phyloP scores from a whole-genome alignment of 352 stramenopile species.

The Globisporangium middletonii region DNA sequence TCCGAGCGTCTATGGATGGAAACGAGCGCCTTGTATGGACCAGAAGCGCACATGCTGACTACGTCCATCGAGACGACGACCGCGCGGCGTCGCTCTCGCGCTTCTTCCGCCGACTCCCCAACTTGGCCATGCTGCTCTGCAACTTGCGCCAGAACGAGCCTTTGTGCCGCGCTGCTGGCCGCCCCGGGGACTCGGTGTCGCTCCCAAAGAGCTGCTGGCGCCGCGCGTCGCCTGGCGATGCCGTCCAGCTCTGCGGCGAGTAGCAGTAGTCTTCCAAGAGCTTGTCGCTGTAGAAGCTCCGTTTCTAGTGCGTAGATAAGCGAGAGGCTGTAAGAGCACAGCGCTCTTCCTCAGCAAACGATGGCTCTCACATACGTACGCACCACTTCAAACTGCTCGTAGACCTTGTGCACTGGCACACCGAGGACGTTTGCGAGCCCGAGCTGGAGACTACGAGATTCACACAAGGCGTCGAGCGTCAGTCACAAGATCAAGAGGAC shows the following conservation, averaged over 20 bases:
- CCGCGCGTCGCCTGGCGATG: constrained; percentile 56
- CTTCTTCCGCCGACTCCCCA: constrained; percentile 57
- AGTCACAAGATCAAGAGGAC: no score
- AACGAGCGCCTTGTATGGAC: no score
- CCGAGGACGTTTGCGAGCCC: constrained; percentile 66
- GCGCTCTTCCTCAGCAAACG: background rate
- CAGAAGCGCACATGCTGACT: no score
- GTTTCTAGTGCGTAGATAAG: constrained; percentile 41
- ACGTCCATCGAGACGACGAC: no score
- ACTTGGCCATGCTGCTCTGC: constrained; percentile 60
- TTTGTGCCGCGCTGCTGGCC: constrained; percentile 17
- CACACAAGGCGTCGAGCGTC: background rate
- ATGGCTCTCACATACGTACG: background rate
- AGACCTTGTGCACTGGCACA: constrained; percentile 57
- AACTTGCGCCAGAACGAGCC: constrained; percentile 75
- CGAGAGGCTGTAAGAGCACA: background rate
- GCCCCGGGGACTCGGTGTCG: constrained; percentile 43
- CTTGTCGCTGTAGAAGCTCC: constrained; percentile 72
- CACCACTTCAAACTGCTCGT: constrained; percentile 77
- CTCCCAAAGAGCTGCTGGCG: constrained; percentile 70
- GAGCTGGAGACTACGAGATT: constrained; percentile 50
- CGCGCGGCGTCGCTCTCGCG: constrained; percentile 7
- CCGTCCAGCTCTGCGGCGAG: constrained; percentile 80
- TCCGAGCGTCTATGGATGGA: no score
- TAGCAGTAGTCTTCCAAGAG: constrained; percentile 79